Evolutionary conservation across 176 grass and related monocot species (phyloP), one percentile per base, ranked within the genome.

Genomic region (Triticum monococcum): DNA sequence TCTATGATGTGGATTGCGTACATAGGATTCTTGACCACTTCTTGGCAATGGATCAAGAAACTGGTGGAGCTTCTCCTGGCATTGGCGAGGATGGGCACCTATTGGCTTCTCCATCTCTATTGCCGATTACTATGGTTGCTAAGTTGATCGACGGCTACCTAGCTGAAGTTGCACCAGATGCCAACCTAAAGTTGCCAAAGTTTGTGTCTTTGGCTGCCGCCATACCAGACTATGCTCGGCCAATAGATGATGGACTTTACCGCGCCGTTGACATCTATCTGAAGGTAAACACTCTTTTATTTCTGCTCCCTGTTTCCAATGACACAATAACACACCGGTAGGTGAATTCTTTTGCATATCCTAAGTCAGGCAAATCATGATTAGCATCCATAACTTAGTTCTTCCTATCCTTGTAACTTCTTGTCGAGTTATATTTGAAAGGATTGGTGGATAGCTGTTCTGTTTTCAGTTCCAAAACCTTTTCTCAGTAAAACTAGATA

Each of bases 201-300:
- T 97, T 97, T 82, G 54, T 12, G 26, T 89, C 85, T 66, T 84
- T 97, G 79, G 92, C 92, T 86, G 84, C 89, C 71, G 91, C 92
- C 84, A 79, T 95, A 89, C 90, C 95, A 46, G 91, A 97, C 46
- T 92, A 95, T 93, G 89, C 91, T 50, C 89, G 95, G 35, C 82
- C 88, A 64, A 83, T 94, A 82, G 92, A 92, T 80, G 95, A 97
- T 65, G 81, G 91, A 46, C 86, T 97, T 75, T 97, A 97, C 80
- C 92, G 92, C 68, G 92, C 95, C 64, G 84, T 97, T 67, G 95
- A 97, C 88, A 97, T 95, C 64, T 97, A 93, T 68, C 82, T 97
- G 13, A 95, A 95, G 91, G 95, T 95, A 89, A 89, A 94, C 4
- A 3, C 17, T 45, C 18, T 68, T 68, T 1, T 22, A 83, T 78